Base-by-base conservation (phyloP, 371 early-diverging fungal genomes). In the Umbelopsis sp. region DNA sequence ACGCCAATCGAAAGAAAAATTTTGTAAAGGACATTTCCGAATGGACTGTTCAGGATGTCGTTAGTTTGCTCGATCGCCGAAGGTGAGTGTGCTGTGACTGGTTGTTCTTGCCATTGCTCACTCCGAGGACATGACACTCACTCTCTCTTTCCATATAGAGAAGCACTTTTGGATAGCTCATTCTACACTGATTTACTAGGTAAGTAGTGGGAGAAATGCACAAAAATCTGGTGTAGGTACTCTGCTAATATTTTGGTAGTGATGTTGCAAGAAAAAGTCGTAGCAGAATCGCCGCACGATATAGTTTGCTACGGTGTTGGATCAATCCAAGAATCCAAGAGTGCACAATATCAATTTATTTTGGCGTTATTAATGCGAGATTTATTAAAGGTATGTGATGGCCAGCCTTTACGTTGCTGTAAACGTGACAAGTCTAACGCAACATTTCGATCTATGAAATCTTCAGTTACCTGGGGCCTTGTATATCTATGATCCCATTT, bases 301-400 rank as follows among this genome's bases (percentile, higher is more conserved):
- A 85, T 88, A 68, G 76, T 91, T 0, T 89, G 89, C 63, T 91
- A 89, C 68, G 91, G 91, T 4, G 82, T 89, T 50, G 90, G 90
- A 16, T 87, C 88, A 1, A 74, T 89, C 57, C 82, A 84, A 44
- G 73, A 79, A 18, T 87, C 87, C 3, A 81, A 79, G 24, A 81
- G 81, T 57, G 83, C 91, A 0, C 86, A 86, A 66, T 86, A 77
- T 69, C 91, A 91, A 51, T 80, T 89, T 63, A 80, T 84, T 1
- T 67, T 89, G 8, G 80, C 81, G 2, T 65, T 89, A 12, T 50
- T 84, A 8, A 46, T 89, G 11, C 75, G 80, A 38, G 83, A 87
- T 2, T 48, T 80, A 9, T 70, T 89, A 22, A 72, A 88, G 77
- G 89, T 87, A 69, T 53, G 52, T 51, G 41, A 7, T 41, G 7